phyloP scores from a whole-genome alignment of 2,329 filamentous ascomycete species.

The Scedosporium boydii region DNA sequence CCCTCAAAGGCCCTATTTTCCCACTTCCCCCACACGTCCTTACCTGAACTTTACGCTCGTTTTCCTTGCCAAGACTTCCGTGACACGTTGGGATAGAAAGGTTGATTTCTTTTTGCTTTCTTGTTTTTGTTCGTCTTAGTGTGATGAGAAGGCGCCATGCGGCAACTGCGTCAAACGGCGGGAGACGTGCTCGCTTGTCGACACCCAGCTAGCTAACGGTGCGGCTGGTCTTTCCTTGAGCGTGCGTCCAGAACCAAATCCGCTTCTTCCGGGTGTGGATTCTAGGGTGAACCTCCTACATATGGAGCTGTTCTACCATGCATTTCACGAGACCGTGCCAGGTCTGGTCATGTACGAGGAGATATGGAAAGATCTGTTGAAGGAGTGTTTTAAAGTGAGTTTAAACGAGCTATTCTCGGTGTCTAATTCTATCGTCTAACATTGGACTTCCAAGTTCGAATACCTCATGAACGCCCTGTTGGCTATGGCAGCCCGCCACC shows the following conservation, averaged over 20 bases:
- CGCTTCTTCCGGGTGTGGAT: neutral
- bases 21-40: neutral
- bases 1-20: no score
- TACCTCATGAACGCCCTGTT: slow-evolving; percentile 19
- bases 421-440: neutral
- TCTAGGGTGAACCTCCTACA: slow-evolving; percentile 18
- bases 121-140: slow-evolving; percentile 11
- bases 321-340: slow-evolving; percentile 14
- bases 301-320: slow-evolving; percentile 22
- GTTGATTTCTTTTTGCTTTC: neutral
- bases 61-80: neutral
- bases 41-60: neutral
- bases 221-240: neutral
- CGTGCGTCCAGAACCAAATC: slow-evolving; percentile 1
- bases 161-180: slow-evolving; percentile 17
- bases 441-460: slow-evolving; percentile 12
- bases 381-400: slow-evolving; percentile 17
- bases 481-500: slow-evolving; percentile 14
- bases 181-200: slow-evolving; percentile 8
- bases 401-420: neutral
- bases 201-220: slow-evolving; percentile 8
- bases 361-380: slow-evolving; percentile 17
- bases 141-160: slow-evolving; percentile 19
- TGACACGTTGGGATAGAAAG: neutral
- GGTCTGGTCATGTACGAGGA: slow-evolving; percentile 16